Conservation (phyloP, 305 asterid species). For the Stenogyne calaminthoides region DNA sequence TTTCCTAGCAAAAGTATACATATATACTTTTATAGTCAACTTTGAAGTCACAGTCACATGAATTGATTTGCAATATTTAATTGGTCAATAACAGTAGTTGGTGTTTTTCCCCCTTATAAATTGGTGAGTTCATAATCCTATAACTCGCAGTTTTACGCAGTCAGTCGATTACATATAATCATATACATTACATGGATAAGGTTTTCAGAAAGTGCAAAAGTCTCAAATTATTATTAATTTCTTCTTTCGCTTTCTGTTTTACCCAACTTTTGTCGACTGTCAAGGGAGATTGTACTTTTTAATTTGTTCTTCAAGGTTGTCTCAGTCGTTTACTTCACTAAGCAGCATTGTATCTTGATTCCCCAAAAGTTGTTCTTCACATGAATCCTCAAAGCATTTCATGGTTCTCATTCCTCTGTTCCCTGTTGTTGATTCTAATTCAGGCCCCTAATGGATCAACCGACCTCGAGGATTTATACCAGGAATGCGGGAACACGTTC, state of each 20-base stretch:
- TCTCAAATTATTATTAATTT: background rate
- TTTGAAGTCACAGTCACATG: background rate
- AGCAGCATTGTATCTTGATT: background rate
- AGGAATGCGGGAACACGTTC: conserved; percentile 44
- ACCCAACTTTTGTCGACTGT: background rate
- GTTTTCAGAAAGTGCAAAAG: background rate
- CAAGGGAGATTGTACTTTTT: background rate
- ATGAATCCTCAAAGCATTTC: no score
- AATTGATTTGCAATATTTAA: background rate
- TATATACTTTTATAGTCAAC: background rate
- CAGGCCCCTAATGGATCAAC: conserved; percentile 30
- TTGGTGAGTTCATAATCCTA: background rate
- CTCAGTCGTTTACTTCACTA: background rate
- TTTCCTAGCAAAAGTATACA: no score
- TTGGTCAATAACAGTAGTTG: no score
- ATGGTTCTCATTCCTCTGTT: background rate
- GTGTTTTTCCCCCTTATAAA: no score
- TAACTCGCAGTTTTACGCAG: background rate
- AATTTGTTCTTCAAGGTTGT: background rate
- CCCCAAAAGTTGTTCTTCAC: no score
- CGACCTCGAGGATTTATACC: conserved; percentile 29
- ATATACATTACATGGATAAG: background rate
- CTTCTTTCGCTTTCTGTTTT: background rate
- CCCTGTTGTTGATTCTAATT: conserved; percentile 21
- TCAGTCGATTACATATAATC: background rate